A percentile compares a stretch with the other conserved stretches of the same genome.
These are phyloP conservation scores for Ogataea salicorniae DNA, from an alignment of 805 yeast genomes.

Conservation along the genomic window DNA sequence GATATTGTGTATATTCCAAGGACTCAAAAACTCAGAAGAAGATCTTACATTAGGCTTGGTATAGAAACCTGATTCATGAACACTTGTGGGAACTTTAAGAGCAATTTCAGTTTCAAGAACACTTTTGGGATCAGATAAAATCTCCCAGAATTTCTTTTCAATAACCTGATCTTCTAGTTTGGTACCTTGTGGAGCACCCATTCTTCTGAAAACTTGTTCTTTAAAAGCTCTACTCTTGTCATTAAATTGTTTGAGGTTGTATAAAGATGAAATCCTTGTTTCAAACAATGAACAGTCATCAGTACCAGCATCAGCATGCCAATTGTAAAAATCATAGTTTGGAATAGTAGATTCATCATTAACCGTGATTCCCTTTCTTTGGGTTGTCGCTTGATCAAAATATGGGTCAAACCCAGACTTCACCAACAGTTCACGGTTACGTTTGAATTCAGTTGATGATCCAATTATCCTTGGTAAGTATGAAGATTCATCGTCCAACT, in stretches of 20 bases:
- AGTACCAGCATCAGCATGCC: slow-evolving; percentile 36
- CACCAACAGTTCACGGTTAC: slow-evolving; percentile 42
- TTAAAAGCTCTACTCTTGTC: slow-evolving; percentile 47
- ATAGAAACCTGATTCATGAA: slow-evolving; percentile 37
- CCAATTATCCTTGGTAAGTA: slow-evolving; percentile 38
- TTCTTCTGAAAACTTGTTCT: slow-evolving; percentile 19
- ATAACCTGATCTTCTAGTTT: slow-evolving; percentile 24
- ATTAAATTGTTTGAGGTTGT: slow-evolving; percentile 52
- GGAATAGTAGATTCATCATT: slow-evolving; percentile 33
- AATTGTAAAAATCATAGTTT: slow-evolving; percentile 37
- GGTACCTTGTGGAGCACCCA: slow-evolving; percentile 15
- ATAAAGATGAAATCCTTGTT: slow-evolving; percentile 42
- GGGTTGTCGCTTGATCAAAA: slow-evolving; percentile 44
- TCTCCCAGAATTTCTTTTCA: slow-evolving; percentile 42
- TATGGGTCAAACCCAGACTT: slow-evolving; percentile 49
- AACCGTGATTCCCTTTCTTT: slow-evolving; percentile 34
- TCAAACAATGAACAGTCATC: slow-evolving; percentile 36
- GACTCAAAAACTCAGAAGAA: slow-evolving; percentile 19
- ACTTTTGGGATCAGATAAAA: slow-evolving; percentile 26
- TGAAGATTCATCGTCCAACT: background rate
- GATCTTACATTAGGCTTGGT: slow-evolving; percentile 14
- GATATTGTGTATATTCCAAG: slow-evolving; percentile 58
- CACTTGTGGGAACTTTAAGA: slow-evolving; percentile 27
- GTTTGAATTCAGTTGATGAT: slow-evolving; percentile 38
- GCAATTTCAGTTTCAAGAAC: slow-evolving; percentile 35